Conservation (phyloP, 169 alveolate species). For the Babesia caballi region DNA sequence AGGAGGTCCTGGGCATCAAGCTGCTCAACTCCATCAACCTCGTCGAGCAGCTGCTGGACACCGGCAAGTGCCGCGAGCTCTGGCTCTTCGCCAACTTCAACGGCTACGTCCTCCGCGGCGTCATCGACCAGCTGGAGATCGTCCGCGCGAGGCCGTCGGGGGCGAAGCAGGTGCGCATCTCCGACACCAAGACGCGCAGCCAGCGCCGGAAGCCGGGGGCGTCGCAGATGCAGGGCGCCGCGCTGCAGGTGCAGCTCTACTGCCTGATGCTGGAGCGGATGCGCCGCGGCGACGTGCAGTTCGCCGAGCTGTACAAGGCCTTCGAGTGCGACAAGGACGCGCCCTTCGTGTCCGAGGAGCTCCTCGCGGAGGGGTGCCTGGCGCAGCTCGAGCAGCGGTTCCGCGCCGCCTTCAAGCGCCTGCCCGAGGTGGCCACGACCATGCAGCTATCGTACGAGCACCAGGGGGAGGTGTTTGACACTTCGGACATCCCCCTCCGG, state of each 20-base stretch:
- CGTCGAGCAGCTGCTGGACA: conserved; percentile 62
- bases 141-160: conserved; percentile 18
- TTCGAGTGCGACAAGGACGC: conserved; percentile 70
- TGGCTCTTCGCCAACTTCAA: conserved; percentile 74
- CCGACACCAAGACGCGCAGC: conserved; percentile 78
- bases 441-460: conserved; percentile 77
- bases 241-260: conserved; percentile 79
- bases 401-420: conserved; percentile 55
- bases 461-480: conserved; percentile 69
- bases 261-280: conserved; percentile 68
- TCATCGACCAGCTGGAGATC: conserved; percentile 75
- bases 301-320: conserved; percentile 58
- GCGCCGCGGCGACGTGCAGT: conserved; percentile 59
- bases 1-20: conserved; percentile 75
- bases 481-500: conserved; percentile 60
- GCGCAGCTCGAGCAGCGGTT: conserved; percentile 56
- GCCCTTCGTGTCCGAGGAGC: conserved; percentile 67
- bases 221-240: conserved; percentile 73
- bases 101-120: conserved; percentile 73
- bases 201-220: conserved; percentile 63
- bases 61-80: conserved; percentile 76
- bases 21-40: conserved; percentile 70
- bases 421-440: conserved; percentile 71
- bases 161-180: conserved; percentile 61
- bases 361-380: conserved; percentile 68